Evolutionary conservation across 208 protist species (phyloP).

Genomic region (Trypanosoma caninum): DNA sequence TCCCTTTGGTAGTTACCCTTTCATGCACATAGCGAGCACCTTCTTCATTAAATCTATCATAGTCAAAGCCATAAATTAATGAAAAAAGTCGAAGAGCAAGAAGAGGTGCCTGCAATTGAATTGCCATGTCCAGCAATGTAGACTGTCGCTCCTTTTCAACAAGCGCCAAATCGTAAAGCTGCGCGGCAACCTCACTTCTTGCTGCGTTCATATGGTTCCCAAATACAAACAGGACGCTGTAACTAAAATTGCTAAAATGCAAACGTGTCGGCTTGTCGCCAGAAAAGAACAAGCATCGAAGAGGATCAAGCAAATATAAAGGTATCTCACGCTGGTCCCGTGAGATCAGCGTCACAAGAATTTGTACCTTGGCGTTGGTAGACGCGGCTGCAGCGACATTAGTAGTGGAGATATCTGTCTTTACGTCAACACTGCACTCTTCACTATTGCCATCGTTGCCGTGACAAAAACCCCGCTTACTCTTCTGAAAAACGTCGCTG

Average conservation of each 20-base stretch:
- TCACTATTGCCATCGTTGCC: not conserved
- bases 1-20: not conserved
- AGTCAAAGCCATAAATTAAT: slow-evolving; percentile 6
- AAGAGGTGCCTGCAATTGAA: slow-evolving; percentile 29
- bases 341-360: slow-evolving; percentile 16
- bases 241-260: slow-evolving; percentile 15
- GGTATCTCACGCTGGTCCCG: slow-evolving; percentile 11
- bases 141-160: not conserved
- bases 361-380: not conserved
- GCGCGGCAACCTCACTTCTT: slow-evolving; percentile 2
- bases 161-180: slow-evolving; percentile 10
- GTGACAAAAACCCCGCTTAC: not conserved
- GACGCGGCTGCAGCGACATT: not conserved
- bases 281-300: slow-evolving; percentile 14
- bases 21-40: slow-evolving; percentile 4
- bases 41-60: slow-evolving; percentile 2
- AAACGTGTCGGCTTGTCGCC: slow-evolving; percentile 8
- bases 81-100: slow-evolving; percentile 14
- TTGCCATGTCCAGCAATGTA: slow-evolving; percentile 15
- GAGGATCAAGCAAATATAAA: slow-evolving; percentile 9
- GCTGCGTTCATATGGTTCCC: slow-evolving; percentile 19
- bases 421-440: not conserved
- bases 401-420: not conserved
- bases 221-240: slow-evolving; percentile 12
- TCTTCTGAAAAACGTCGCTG: not conserved